phyloP scores from a whole-genome alignment of 2,329 filamentous ascomycete genomes.

The Alternaria brassicicola region DNA sequence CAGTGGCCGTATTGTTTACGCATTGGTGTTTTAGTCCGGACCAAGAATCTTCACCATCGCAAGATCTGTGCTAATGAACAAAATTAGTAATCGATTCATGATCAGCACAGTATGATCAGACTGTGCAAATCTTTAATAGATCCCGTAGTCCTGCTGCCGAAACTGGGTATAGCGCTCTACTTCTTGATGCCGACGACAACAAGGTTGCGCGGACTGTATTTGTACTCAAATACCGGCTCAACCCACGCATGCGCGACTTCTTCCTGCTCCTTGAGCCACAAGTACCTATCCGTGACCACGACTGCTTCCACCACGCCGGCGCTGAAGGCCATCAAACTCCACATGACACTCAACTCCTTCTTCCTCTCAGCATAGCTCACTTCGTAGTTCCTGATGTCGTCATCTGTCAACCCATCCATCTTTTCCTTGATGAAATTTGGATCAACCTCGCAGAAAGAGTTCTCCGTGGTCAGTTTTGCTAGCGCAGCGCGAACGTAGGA shows the following conservation, averaged over 20 bases:
- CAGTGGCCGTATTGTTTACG: not conserved
- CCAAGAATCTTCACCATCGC: not conserved
- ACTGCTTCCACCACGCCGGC: slow-evolving; percentile 86
- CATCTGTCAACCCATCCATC: slow-evolving; percentile 73
- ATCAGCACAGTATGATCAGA: not conserved
- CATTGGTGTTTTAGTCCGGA: not conserved
- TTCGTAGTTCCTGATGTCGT: slow-evolving; percentile 76
- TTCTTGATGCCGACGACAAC: slow-evolving; percentile 91
- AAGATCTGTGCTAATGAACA: not conserved
- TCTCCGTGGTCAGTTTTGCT: slow-evolving; percentile 64
- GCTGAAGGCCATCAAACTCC: slow-evolving; percentile 96
- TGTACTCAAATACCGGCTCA: slow-evolving; percentile 90
- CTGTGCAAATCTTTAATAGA: not conserved
- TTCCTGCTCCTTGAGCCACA: slow-evolving; percentile 79
- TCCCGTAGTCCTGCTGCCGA: not conserved
- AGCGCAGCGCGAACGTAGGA: slow-evolving; percentile 83
- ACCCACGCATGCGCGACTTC: slow-evolving; percentile 82
- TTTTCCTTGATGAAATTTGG: slow-evolving; percentile 64
- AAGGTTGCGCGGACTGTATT: slow-evolving; percentile 83
- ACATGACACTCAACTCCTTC: slow-evolving; percentile 84
- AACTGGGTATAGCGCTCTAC: not conserved
- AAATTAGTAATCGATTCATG: not conserved
- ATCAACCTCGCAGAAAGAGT: slow-evolving; percentile 45
- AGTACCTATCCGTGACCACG: slow-evolving; percentile 89
- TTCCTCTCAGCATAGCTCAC: slow-evolving; percentile 67